These are phyloP conservation scores for Desmodesmus armatus DNA, from an alignment of 139 green algal genomes.

Conservation along the genomic window DNA sequence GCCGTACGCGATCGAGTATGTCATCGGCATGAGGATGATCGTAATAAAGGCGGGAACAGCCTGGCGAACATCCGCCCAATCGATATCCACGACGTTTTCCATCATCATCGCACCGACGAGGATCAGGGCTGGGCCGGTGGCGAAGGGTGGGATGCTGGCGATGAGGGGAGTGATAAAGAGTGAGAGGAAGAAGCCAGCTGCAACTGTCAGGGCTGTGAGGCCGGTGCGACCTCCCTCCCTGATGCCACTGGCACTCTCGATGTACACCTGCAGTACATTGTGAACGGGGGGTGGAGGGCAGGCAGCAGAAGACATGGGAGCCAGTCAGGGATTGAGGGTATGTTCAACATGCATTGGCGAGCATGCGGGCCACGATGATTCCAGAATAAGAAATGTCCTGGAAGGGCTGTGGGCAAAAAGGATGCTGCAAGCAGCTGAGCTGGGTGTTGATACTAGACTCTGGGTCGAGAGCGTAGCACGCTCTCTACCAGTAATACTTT, in stretches of 20 bases:
- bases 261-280: slow-evolving; percentile 60
- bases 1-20: slow-evolving; percentile 67
- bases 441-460: too few relatives aligned
- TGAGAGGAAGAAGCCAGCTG: slow-evolving; percentile 75
- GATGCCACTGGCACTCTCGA: slow-evolving; percentile 63
- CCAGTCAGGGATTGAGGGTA: too few relatives aligned
- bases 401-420: too few relatives aligned
- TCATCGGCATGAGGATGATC: slow-evolving; percentile 84
- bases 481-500: too few relatives aligned
- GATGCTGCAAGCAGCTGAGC: too few relatives aligned
- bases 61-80: slow-evolving; percentile 65
- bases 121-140: slow-evolving; percentile 83
- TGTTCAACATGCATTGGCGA: too few relatives aligned
- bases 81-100: slow-evolving; percentile 64
- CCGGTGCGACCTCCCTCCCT: slow-evolving; percentile 79
- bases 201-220: slow-evolving; percentile 64
- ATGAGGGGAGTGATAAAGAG: slow-evolving; percentile 92
- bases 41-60: slow-evolving; percentile 84
- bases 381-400: too few relatives aligned
- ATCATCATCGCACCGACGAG: slow-evolving; percentile 72
- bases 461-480: too few relatives aligned
- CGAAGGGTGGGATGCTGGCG: slow-evolving; percentile 85
- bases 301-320: too few relatives aligned
- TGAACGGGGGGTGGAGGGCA: too few relatives aligned
- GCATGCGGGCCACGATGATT: too few relatives aligned